These are phyloP conservation scores for Fusarium heterosporum DNA, from an alignment of 2,329 filamentous ascomycete species.

Conservation along the genomic window DNA sequence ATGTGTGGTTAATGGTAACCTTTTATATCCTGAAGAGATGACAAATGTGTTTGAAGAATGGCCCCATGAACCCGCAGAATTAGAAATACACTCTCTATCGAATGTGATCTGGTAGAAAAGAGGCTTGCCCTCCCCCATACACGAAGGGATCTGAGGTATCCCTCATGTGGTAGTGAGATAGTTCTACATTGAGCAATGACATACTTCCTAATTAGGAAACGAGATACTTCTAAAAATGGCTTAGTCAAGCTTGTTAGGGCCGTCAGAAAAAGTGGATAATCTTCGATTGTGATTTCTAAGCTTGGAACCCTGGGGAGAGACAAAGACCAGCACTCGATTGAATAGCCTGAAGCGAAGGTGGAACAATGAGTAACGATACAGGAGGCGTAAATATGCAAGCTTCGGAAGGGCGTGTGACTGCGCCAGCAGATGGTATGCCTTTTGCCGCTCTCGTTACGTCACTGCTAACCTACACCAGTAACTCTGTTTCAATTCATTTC, in stretches of 20 bases:
- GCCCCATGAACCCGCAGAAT: not conserved
- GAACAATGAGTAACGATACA: not conserved
- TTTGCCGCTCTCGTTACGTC: not conserved
- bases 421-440: not conserved
- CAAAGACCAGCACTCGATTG: not conserved
- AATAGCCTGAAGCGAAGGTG: not conserved
- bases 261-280: not conserved
- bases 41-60: not conserved
- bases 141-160: not conserved
- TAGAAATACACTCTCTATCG: not conserved
- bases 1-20: not conserved
- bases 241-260: not conserved
- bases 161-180: not conserved
- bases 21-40: not conserved
- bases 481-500: constrained; percentile 38
- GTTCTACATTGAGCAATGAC: not conserved
- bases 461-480: constrained; percentile 6
- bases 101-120: too few relatives aligned
- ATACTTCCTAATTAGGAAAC: constrained; percentile 23
- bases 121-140: not conserved
- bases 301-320: not conserved
- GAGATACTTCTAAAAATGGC: not conserved
- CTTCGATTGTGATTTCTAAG: constrained; percentile 13
- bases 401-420: accelerated
- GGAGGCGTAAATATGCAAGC: not conserved